Conservation (phyloP, 129 eudicot genomes). For the Flaveria linearis region DNA sequence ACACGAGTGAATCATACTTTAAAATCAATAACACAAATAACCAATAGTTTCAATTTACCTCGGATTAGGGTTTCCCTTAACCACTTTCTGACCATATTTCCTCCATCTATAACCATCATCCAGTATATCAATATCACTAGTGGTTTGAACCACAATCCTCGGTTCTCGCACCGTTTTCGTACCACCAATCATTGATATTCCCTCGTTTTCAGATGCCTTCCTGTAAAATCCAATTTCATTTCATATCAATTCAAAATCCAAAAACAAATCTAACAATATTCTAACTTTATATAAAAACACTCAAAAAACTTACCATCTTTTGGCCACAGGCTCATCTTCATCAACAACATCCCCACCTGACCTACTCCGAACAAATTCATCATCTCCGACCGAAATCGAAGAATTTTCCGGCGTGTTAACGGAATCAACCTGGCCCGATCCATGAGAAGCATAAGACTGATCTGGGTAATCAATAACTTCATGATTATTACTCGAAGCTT, state of each 20-base stretch:
- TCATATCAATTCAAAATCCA: background rate
- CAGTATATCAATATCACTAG: constrained; percentile 87
- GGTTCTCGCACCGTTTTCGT: constrained; percentile 83
- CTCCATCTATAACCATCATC: constrained; percentile 97
- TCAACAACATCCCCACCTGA: constrained; percentile 67
- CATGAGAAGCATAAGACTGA: constrained; percentile 47
- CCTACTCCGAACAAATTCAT: constrained; percentile 57
- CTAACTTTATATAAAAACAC: background rate
- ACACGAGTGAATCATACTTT: background rate
- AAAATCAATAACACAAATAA: background rate
- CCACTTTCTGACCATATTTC: constrained; percentile 93
- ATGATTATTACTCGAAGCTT: constrained; percentile 28
- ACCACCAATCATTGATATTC: constrained; percentile 59
- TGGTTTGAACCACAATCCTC: constrained; percentile 95
- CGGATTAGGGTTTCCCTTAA: constrained; percentile 98
- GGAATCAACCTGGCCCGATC: constrained; percentile 60
- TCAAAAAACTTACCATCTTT: constrained; percentile 59
- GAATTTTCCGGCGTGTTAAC: constrained; percentile 78
- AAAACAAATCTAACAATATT: no score
- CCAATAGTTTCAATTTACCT: constrained; percentile 47
- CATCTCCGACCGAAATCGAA: constrained; percentile 63
- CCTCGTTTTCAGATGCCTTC: constrained; percentile 61
- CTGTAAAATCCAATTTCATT: constrained; percentile 16
- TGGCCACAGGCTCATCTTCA: constrained; percentile 62
- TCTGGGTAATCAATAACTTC: constrained; percentile 40